These are phyloP conservation scores for Huiozyma sinensis DNA, from an alignment of 805 yeast species.

Conservation along the genomic window DNA sequence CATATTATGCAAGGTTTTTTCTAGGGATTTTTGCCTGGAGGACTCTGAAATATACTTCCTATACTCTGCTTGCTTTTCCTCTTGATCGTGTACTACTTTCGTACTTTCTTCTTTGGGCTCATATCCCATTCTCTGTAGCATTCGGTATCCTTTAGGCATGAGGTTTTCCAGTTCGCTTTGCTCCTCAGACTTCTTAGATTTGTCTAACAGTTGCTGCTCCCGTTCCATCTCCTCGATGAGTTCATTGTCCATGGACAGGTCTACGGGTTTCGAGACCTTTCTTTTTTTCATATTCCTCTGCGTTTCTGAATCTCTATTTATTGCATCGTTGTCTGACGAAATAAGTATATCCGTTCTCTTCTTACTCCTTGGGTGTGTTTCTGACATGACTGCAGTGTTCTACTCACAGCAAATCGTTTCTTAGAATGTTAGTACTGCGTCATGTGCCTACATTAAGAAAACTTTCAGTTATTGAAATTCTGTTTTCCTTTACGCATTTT, in stretches of 20 bases:
- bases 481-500: too few species aligned
- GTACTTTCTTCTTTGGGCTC: constrained; percentile 15
- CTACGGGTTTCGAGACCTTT: neutral
- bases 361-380: too few species aligned
- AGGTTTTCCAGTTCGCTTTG: neutral
- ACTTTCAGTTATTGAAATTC: too few species aligned
- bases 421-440: too few species aligned
- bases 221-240: neutral
- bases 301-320: neutral
- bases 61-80: constrained; percentile 7
- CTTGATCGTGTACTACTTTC: constrained; percentile 11
- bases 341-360: too few species aligned
- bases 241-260: neutral
- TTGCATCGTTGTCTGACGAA: too few species aligned
- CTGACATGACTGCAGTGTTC: too few species aligned
- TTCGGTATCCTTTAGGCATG: constrained; percentile 36
- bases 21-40: constrained; percentile 4
- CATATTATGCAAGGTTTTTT: constrained; percentile 20
- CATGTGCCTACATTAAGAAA: too few species aligned
- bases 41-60: neutral
- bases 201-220: neutral
- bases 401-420: too few species aligned
- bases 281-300: neutral
- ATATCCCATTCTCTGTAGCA: constrained; percentile 54
- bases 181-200: neutral